Evolutionary conservation across 2,329 filamentous ascomycete genomes (phyloP).

Genomic region (Ophiostoma piceae): DNA sequence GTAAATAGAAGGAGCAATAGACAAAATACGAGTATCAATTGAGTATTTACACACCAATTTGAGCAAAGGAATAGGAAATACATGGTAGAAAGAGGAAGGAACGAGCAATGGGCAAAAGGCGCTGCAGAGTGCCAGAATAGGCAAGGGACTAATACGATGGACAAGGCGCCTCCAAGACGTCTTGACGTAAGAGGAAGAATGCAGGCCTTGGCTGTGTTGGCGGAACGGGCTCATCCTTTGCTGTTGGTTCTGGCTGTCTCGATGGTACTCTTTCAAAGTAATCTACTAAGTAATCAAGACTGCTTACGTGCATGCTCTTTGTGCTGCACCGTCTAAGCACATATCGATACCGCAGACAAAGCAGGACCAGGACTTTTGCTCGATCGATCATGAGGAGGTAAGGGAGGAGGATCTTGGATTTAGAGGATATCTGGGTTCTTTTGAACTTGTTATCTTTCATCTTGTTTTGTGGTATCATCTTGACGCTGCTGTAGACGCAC

Average conservation of each 20-base stretch:
- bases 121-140: background rate
- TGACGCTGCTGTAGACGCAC: background rate
- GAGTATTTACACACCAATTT: background rate
- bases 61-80: background rate
- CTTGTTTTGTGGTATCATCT: background rate
- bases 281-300: too few species aligned
- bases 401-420: background rate
- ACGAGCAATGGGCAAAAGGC: background rate
- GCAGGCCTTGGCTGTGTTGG: slow-evolving; percentile 4
- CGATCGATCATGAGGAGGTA: background rate
- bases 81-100: background rate
- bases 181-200: slow-evolving; percentile 4
- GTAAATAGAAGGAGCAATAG: background rate
- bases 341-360: background rate
- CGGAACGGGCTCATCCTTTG: slow-evolving; percentile 10
- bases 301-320: background rate
- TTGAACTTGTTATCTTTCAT: background rate
- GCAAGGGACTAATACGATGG: background rate
- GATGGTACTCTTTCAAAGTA: too few species aligned
- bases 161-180: background rate
- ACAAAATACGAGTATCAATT: background rate
- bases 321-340: background rate
- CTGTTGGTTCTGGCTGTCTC: background rate
- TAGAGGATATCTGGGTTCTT: background rate
- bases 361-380: background rate